phyloP scores from a whole-genome alignment of 2,329 filamentous ascomycete genomes.

The Penicillium janthinellum region DNA sequence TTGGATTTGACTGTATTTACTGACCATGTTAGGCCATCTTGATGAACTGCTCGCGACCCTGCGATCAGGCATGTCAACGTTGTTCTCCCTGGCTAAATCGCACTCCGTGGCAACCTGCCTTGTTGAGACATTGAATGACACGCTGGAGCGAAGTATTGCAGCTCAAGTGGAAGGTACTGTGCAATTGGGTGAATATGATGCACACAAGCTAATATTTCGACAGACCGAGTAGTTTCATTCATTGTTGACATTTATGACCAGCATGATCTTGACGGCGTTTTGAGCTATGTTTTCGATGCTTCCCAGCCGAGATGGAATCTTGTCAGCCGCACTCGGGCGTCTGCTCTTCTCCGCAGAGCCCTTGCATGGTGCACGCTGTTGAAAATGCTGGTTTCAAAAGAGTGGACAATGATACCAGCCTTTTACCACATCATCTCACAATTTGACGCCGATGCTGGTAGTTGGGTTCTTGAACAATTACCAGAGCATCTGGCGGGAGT shows the following conservation, averaged over 20 bases:
- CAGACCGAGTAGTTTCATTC: constrained; percentile 24
- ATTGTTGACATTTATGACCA: constrained; percentile 28
- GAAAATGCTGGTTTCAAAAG: constrained; percentile 24
- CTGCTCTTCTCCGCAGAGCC: constrained; percentile 39
- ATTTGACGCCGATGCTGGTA: constrained; percentile 37
- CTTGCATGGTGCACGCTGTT: constrained; percentile 36
- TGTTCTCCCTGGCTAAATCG: constrained; percentile 35
- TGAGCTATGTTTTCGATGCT: constrained; percentile 31
- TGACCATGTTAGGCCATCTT: constrained; percentile 33
- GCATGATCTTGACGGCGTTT: constrained; percentile 32
- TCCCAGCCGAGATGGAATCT: constrained; percentile 31
- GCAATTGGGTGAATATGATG: not conserved
- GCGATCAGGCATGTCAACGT: constrained; percentile 25
- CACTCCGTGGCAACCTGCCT: constrained; percentile 40
- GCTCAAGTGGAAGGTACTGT: constrained; percentile 34
- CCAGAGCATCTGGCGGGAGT: constrained; percentile 28
- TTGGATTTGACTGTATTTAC: not conserved
- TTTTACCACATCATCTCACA: constrained; percentile 31
- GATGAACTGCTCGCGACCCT: constrained; percentile 30
- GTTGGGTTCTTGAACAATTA: constrained; percentile 39
- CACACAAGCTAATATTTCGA: constrained; percentile 7
- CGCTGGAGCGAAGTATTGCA: constrained; percentile 36
- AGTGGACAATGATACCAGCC: constrained; percentile 20
- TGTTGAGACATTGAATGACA: constrained; percentile 42
- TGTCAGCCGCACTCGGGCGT: constrained; percentile 33